These are phyloP conservation scores for Herpetomonas samuelpessoai DNA, from an alignment of 208 protist species.

Conservation along the genomic window DNA sequence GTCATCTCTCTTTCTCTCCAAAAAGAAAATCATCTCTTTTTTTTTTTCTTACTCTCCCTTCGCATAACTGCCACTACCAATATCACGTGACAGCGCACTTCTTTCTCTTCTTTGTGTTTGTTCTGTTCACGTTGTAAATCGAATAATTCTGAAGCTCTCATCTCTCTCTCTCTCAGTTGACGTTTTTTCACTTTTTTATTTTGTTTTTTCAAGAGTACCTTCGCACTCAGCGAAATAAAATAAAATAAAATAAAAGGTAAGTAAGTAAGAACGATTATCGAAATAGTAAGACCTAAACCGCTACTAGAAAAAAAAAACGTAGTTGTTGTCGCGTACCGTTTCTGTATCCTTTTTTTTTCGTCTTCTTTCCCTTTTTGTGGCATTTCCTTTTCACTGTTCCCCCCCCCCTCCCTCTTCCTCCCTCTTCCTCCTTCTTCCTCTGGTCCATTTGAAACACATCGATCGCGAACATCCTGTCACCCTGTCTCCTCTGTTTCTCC, in stretches of 20 bases:
- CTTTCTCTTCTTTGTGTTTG: not conserved
- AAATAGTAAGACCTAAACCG: too few species aligned
- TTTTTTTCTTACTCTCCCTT: not conserved
- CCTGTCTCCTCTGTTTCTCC: too few species aligned
- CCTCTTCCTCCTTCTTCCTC: too few species aligned
- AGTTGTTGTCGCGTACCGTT: too few species aligned
- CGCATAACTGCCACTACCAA: not conserved
- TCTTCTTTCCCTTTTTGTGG: conserved; percentile 5
- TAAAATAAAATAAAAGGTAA: too few species aligned
- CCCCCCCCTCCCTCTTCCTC: too few species aligned
- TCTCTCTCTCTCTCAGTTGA: not conserved
- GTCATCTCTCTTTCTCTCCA: conserved; percentile 6
- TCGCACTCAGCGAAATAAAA: too few species aligned
- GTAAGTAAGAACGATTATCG: too few species aligned
- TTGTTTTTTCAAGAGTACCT: not conserved
- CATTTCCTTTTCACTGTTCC: not conserved
- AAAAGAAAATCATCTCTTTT: not conserved
- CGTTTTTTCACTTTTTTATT: not conserved
- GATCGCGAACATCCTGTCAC: too few species aligned
- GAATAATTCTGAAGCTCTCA: not conserved
- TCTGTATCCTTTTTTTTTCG: not conserved
- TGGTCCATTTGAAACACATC: too few species aligned
- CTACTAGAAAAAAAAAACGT: too few species aligned
- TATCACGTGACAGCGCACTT: not conserved
- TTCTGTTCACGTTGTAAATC: not conserved